Conservation (phyloP, 257 asterid genomes). For the Asclepias syriaca region DNA sequence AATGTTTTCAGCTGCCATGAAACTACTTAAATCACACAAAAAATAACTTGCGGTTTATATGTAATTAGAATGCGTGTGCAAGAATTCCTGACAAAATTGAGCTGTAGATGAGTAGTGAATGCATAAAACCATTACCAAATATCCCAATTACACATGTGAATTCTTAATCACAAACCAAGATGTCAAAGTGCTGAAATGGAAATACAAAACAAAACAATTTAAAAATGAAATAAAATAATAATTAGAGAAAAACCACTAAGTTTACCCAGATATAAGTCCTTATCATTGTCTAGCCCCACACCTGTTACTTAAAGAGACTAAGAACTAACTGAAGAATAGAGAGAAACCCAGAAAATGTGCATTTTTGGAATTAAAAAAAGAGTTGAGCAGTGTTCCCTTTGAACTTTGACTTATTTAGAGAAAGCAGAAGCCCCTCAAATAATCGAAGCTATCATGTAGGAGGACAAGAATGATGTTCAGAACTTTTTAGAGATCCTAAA, state of each 20-base stretch:
- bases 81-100: neutral
- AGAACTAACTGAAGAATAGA: neutral
- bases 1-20: neutral
- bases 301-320: neutral
- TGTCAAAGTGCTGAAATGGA: neutral
- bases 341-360: neutral
- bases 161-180: neutral
- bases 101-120: neutral
- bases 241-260: neutral
- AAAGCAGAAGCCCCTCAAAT: neutral
- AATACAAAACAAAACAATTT: neutral
- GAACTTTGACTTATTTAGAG: neutral
- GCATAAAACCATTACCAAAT: neutral
- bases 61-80: neutral
- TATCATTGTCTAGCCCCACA: neutral
- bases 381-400: neutral
- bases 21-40: neutral
- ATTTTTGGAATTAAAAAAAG: neutral
- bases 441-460: neutral
- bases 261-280: neutral
- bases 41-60: neutral
- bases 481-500: neutral
- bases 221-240: neutral
- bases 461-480: neutral
- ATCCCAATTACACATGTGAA: neutral